phyloP scores from a whole-genome alignment of 495 filamentous ascomycete genomes.

The Penicillium roqueforti region DNA sequence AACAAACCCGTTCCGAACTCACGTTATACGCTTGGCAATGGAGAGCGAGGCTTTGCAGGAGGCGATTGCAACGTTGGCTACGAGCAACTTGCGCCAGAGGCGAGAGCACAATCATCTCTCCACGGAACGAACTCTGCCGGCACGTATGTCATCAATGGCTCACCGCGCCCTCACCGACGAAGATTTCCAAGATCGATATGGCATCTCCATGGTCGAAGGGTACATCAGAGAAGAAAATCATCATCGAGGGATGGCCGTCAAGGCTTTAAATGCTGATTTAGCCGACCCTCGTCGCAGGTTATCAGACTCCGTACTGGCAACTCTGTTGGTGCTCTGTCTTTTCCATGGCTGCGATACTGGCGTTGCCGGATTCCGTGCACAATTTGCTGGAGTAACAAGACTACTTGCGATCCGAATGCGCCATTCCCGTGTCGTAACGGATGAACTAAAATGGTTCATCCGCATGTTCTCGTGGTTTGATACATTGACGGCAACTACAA shows the following conservation, averaged over 20 bases:
- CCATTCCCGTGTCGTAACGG: conserved; percentile 53
- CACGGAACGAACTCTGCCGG: conserved; percentile 41
- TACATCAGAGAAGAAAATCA: conserved; percentile 67
- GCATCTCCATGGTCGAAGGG: conserved; percentile 31
- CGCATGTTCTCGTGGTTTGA: conserved; percentile 96
- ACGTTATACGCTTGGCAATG: conserved; percentile 74
- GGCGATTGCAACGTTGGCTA: conserved; percentile 83
- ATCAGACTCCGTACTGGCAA: conserved; percentile 85
- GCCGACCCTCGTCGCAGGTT: conserved; percentile 66
- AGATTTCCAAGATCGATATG: conserved; percentile 35
- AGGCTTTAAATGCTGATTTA: conserved; percentile 76
- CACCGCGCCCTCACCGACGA: conserved; percentile 44
- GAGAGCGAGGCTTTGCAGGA: conserved; percentile 80
- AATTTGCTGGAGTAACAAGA: conserved; percentile 92
- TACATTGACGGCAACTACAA: conserved; percentile 87
- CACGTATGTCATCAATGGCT: conserved; percentile 49
- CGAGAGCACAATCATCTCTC: conserved; percentile 40
- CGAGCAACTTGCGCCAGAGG: conserved; percentile 69
- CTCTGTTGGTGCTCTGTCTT: conserved; percentile 80
- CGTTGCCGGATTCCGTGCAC: conserved; percentile 85
- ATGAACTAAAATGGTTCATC: conserved; percentile 85
- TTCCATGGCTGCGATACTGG: conserved; percentile 94
- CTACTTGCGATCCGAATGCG: conserved; percentile 74
- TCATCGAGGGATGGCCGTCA: conserved; percentile 77
- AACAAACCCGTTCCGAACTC: conserved; percentile 77